A percentile compares a stretch with the other conserved stretches of the same genome.
Conservation (phyloP, 176 grass and related monocot species). For the Oryza rufipogon region DNA sequence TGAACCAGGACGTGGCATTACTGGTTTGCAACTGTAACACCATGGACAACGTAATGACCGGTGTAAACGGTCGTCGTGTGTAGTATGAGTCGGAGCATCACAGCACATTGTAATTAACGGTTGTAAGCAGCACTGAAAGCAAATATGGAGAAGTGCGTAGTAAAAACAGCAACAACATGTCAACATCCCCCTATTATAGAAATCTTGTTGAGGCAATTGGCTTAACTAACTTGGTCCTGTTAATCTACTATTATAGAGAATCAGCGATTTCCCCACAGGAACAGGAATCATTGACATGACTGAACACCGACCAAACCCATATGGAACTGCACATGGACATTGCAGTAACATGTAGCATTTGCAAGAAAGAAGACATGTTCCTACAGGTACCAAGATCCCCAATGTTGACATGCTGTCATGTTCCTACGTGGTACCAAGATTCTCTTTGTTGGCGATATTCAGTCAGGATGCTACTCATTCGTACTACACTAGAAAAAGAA, state of each 20-base stretch:
- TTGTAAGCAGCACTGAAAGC: not conserved
- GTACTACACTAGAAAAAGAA: not conserved
- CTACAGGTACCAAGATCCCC: too few relatives aligned
- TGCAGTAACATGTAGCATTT: not conserved
- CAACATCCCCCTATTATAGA: not conserved
- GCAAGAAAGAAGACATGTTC: too few relatives aligned
- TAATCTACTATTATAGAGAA: not conserved
- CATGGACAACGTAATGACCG: not conserved
- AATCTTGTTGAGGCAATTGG: not conserved
- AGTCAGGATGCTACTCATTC: not conserved
- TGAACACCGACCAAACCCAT: not conserved
- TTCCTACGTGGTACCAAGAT: too few relatives aligned
- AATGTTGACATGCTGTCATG: not conserved
- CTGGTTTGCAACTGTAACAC: not conserved
- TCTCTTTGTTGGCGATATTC: not conserved
- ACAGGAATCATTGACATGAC: not conserved
- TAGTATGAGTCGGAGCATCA: not conserved
- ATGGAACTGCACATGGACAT: not conserved
- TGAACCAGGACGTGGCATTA: not conserved
- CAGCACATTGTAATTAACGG: not conserved
- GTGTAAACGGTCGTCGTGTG: not conserved
- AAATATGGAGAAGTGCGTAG: not conserved
- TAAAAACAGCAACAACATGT: not conserved
- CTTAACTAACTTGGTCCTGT: not conserved
- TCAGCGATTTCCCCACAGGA: not conserved